These are phyloP conservation scores for Baudoinia panamericana DNA, from an alignment of 495 filamentous ascomycete species.

Conservation along the genomic window DNA sequence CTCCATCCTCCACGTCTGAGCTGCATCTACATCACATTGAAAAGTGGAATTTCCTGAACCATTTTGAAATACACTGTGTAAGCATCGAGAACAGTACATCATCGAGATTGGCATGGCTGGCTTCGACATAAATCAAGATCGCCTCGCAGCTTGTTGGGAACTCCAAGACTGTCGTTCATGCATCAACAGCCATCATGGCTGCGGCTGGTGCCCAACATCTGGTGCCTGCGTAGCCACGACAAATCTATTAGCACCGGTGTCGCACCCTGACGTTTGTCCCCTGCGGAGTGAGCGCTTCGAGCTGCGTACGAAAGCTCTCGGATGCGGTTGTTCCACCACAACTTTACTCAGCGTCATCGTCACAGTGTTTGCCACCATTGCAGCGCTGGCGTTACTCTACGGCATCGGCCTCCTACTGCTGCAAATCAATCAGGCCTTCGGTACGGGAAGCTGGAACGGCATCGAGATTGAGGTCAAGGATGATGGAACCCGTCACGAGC, in stretches of 20 bases:
- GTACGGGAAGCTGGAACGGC: slow-evolving; percentile 11
- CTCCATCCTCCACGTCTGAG: no score
- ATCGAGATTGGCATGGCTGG: no score
- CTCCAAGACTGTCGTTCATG: slow-evolving; percentile 11
- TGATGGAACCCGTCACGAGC: slow-evolving; percentile 7
- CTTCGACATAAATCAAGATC: not conserved
- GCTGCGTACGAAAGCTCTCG: slow-evolving; percentile 12
- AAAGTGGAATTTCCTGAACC: no score
- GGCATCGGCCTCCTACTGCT: not conserved
- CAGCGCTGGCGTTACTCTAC: slow-evolving; percentile 3
- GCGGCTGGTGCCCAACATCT: slow-evolving; percentile 7
- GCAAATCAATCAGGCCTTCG: slow-evolving; percentile 4
- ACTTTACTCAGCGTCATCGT: slow-evolving; percentile 14
- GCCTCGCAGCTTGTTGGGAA: slow-evolving; percentile 7
- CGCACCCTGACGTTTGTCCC: slow-evolving; percentile 9
- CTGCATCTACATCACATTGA: no score
- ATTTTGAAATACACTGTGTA: no score
- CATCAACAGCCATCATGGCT: slow-evolving; percentile 5
- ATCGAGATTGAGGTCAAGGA: slow-evolving; percentile 12
- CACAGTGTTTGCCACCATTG: slow-evolving; percentile 16
- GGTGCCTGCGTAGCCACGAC: slow-evolving; percentile 9
- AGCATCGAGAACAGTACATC: no score
- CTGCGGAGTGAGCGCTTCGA: slow-evolving; percentile 13
- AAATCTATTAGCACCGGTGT: slow-evolving; percentile 5
- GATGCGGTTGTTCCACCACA: slow-evolving; percentile 13